phyloP scores from a whole-genome alignment of 148 eudicot species.

The Cornus florida region DNA sequence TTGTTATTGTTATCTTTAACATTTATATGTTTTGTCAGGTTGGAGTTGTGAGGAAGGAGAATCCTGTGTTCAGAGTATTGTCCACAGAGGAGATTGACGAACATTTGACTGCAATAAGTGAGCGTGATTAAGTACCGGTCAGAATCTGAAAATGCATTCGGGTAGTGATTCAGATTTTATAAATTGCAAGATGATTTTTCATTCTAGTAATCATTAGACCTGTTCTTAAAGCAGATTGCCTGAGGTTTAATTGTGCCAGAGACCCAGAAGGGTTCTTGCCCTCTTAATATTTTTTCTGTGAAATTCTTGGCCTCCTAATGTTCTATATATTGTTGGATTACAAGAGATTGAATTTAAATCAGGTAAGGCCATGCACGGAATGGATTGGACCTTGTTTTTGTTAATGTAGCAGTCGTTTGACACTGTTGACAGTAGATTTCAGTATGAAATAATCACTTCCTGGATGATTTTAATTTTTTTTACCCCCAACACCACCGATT shows the following conservation, averaged over 20 bases:
- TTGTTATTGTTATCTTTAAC: not conserved
- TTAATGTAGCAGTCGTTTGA: no score
- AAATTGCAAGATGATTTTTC: not conserved
- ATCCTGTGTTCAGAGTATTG: slow-evolving; percentile 73
- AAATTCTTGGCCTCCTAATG: no score
- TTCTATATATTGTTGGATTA: no score
- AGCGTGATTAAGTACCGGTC: slow-evolving; percentile 58
- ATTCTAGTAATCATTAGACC: not conserved
- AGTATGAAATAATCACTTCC: no score
- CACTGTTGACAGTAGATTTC: no score
- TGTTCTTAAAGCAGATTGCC: not conserved
- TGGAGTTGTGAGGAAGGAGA: slow-evolving; percentile 76
- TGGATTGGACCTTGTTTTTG: no score
- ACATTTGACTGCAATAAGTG: slow-evolving; percentile 93
- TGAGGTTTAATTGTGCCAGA: not conserved
- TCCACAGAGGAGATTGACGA: slow-evolving; percentile 94
- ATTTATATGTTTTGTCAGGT: slow-evolving; percentile 49
- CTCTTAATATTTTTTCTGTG: no score
- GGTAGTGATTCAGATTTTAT: not conserved
- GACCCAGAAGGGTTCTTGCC: not conserved
- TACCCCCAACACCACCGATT: no score
- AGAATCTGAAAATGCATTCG: not conserved
- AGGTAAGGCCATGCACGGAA: no score
- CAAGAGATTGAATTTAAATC: no score
- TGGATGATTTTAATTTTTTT: no score